Base-by-base conservation (phyloP, 441 rosid genomes). In the Brassica balearica region DNA sequence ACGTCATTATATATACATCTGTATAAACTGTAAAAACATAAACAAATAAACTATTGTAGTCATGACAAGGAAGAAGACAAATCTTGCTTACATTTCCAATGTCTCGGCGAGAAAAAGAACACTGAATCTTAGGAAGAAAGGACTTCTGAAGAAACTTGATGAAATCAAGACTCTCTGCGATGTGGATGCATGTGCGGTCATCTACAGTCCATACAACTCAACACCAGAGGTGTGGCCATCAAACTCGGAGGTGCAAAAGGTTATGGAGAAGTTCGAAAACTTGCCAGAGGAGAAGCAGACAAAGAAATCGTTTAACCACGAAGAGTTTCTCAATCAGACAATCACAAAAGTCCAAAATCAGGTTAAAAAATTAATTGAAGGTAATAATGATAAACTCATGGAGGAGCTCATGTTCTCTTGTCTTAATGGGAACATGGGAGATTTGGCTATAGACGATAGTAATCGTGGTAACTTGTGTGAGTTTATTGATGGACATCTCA, bases 221-320 rank as follows among this genome's bases (percentile, higher is more conserved):
- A 80, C 56, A 9, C 89, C 86, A 0, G 86, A 88, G 64, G 68
- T 80, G 0, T 88, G 92, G 91, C 93, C 93, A 0, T 81, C 90
- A 20, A 79, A 65, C 0, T 0, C 3, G 0, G 87, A 70, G 0
- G 89, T 69, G 65, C 29, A 11, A 9, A 48, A 62, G 0, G 79
- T 86, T 29, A 6, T 87, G 20, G 8, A 83, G 0, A 68, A 78
- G 65, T 86, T 86, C 79, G 79, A 62, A 71, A 78, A 20, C 76
- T 69, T 82, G 81, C 74, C 86, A 0, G 80, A 81, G 59, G 78
- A 75, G 80, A 85, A 86, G 59, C 69, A 76, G 61, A 82, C 15
- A 4, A 11, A 69, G 74, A 88, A 66, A 77, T 80, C 85, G 86
- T 70, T 83, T 74, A 84, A 72, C 71, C 88, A 85, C 12, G 85